Evolutionary conservation across 2,329 filamentous ascomycete genomes (phyloP).

Genomic region (Cadophora malorum): DNA sequence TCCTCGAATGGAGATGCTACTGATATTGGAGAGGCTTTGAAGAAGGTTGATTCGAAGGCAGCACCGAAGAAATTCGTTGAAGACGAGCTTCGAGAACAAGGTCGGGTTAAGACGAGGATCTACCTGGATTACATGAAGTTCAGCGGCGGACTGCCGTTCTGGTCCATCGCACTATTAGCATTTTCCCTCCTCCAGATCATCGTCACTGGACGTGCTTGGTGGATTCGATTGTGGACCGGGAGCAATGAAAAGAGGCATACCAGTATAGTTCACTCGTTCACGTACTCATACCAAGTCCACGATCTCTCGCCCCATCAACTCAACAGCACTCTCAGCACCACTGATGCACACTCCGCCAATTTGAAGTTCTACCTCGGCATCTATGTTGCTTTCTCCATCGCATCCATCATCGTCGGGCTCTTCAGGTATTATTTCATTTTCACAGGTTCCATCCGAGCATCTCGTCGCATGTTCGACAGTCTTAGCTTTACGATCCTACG

Average conservation of each 20-base stretch:
- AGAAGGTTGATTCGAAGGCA: slow-evolving; percentile 57
- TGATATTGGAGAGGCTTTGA: slow-evolving; percentile 50
- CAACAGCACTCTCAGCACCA: slow-evolving; percentile 9
- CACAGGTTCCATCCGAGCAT: slow-evolving; percentile 70
- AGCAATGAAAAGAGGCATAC: slow-evolving; percentile 47
- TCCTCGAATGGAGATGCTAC: slow-evolving; percentile 51
- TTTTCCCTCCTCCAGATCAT: slow-evolving; percentile 63
- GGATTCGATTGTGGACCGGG: slow-evolving; percentile 68
- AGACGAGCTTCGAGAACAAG: slow-evolving; percentile 75
- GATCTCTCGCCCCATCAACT: slow-evolving; percentile 43
- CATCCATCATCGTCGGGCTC: slow-evolving; percentile 64
- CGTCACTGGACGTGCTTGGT: slow-evolving; percentile 65
- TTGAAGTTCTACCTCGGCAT: slow-evolving; percentile 70
- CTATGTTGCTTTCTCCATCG: slow-evolving; percentile 67
- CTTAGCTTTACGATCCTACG: slow-evolving; percentile 72
- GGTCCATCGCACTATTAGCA: slow-evolving; percentile 59
- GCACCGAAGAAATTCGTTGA: slow-evolving; percentile 74
- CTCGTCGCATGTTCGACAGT: slow-evolving; percentile 69
- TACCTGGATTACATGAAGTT: slow-evolving; percentile 71
- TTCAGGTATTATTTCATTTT: slow-evolving; percentile 69
- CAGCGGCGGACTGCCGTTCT: slow-evolving; percentile 68
- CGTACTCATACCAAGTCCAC: slow-evolving; percentile 55
- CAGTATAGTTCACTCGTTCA: slow-evolving; percentile 37
- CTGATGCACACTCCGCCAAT: slow-evolving; percentile 42
- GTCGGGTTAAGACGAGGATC: slow-evolving; percentile 70